Evolutionary conservation across 2,329 filamentous ascomycete genomes (phyloP), one percentile per base, ranked within the genome.

Genomic region (Ceratocystis colombiana): DNA sequence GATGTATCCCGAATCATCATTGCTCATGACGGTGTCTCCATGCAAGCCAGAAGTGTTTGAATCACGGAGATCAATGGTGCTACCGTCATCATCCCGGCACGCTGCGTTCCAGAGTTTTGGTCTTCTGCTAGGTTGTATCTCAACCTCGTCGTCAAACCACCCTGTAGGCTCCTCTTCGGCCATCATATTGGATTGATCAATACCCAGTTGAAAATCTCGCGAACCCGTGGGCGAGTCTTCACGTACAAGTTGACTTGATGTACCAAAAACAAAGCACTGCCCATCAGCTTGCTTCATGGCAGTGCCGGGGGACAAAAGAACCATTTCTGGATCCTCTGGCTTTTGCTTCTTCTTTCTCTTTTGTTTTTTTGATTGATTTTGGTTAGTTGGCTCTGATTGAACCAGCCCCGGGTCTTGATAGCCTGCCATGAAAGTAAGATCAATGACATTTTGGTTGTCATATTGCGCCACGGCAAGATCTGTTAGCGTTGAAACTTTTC

Each of bases 221-320:
- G 89, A 74, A 28, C 86, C 80, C 0, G 81, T 82, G 0, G 88
- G 88, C 0, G 88, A 89, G 45, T 90, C 84, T 66, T 90, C 88
- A 65, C 81, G 77, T 15, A 86, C 87, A 28, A 96, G 76, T 73
- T 96, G 90, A 73, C 90, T 95, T 1, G 88, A 92, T 0, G 90
- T 94, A 0, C 90, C 90, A 75, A 96, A 96, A 0, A 95, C 76
- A 72, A 92, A 89, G 68, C 91, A 84, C 73, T 94, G 90, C 1
- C 82, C 78, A 2, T 82, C 79, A 15, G 88, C 82, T 70, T 87
- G 81, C 64, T 82, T 82, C 55, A 87, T 75, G 1, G 89, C 90
- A 28, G 87, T 82, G 61, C 77, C 78, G 0, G 90, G 90, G 0
- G 88, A 89, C 10, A 89, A 77, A 1, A 95, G 73, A 20, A 82